A percentile compares a stretch with the other conserved stretches of the same genome.
phyloP scores from a whole-genome alignment of 169 alveolate species.

The Plasmodium gonderi region DNA sequence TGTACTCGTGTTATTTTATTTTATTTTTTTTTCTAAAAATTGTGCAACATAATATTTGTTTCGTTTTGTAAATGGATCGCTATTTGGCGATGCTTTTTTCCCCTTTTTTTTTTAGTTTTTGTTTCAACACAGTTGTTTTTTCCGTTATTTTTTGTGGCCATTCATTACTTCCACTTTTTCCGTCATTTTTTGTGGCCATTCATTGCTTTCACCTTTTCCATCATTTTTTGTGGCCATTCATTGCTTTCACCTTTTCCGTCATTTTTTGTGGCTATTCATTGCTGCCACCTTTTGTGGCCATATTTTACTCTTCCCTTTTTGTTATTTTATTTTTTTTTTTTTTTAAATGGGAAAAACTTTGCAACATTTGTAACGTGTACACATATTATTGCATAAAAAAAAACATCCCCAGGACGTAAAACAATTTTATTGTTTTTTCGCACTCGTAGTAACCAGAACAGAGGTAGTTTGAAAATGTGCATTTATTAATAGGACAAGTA shows the following conservation, averaged over 20 bases:
- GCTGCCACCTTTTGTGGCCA: not conserved
- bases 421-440: not conserved
- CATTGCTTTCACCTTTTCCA: not conserved
- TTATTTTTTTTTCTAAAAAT: not conserved
- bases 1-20: not conserved
- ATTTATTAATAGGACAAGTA: not conserved
- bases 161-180: not conserved
- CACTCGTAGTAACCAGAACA: not conserved
- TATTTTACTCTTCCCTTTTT: not conserved
- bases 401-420: not conserved
- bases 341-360: not conserved
- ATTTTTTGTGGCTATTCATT: no score
- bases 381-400: not conserved
- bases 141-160: not conserved
- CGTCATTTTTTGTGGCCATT: not conserved
- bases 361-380: not conserved
- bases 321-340: not conserved
- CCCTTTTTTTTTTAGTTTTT: not conserved
- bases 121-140: no score
- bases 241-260: not conserved
- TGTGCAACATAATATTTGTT: not conserved
- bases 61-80: not conserved
- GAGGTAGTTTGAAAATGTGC: not conserved
- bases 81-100: not conserved
- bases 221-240: not conserved